Evolutionary conservation across 2,329 filamentous ascomycete species (phyloP).

Genomic region (Stagonosporopsis cucurbitacearum): DNA sequence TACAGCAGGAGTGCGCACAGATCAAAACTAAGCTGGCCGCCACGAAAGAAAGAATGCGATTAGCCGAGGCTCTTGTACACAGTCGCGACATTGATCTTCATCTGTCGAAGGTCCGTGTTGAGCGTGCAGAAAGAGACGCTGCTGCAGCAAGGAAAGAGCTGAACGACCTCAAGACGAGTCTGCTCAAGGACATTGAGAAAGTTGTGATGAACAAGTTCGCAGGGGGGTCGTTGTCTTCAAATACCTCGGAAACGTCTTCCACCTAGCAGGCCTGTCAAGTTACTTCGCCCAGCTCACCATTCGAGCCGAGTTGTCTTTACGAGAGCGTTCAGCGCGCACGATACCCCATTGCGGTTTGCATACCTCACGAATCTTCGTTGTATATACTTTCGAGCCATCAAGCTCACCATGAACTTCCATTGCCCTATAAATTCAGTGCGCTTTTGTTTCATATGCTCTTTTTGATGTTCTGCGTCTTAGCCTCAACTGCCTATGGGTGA

Average conservation of each 20-base stretch:
- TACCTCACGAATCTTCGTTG: constrained; percentile 10
- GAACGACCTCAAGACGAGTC: constrained; percentile 9
- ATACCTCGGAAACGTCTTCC: constrained; percentile 10
- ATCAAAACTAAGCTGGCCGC: constrained; percentile 17
- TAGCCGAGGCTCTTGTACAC: constrained; percentile 21
- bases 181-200: constrained; percentile 11
- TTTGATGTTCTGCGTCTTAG: neutral
- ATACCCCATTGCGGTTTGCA: constrained; percentile 15
- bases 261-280: neutral
- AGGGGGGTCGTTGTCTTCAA: constrained; percentile 9
- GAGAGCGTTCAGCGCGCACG: constrained; percentile 16
- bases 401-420: neutral
- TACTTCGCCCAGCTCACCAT: neutral
- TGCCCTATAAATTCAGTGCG: neutral
- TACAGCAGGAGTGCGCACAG: constrained; percentile 20
- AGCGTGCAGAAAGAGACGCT: constrained; percentile 18
- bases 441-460: neutral
- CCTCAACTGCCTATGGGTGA: neutral
- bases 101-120: constrained; percentile 13
- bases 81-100: constrained; percentile 16
- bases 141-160: constrained; percentile 18
- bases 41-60: constrained; percentile 21
- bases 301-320: constrained; percentile 8
- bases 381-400: constrained; percentile 2
- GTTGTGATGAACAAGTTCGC: constrained; percentile 18